Evolutionary conservation across 352 stramenopile genomes (phyloP).

Genomic region (Aphanomyces cochlioides): DNA sequence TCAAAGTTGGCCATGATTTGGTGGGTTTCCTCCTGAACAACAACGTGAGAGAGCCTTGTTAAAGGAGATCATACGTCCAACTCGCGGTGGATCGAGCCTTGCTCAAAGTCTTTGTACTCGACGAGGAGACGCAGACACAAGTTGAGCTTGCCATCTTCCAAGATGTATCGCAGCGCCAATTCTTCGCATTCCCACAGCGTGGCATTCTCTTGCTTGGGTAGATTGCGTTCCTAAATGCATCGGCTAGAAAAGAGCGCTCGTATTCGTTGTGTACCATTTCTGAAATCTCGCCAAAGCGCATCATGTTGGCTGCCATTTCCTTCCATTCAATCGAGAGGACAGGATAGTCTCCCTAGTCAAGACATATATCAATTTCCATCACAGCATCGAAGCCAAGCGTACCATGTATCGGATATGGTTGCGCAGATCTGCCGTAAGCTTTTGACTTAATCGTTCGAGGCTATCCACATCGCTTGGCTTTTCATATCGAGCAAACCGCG

Average conservation of each 20-base stretch:
- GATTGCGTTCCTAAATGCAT: constrained; percentile 49
- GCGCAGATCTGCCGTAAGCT: constrained; percentile 81
- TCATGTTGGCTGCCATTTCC: constrained; percentile 84
- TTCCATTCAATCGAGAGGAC: constrained; percentile 86
- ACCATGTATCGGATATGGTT: constrained; percentile 86
- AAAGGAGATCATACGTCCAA: constrained; percentile 34
- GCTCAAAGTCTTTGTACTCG: constrained; percentile 77
- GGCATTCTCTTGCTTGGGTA: constrained; percentile 78
- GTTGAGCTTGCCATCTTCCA: constrained; percentile 91
- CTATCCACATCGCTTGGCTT: constrained; percentile 48
- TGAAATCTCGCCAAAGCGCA: constrained; percentile 84
- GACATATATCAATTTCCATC: background rate
- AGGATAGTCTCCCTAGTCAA: constrained; percentile 63
- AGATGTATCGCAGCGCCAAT: constrained; percentile 64
- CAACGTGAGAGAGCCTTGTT: background rate
- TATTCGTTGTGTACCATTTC: constrained; percentile 56
- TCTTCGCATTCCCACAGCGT: constrained; percentile 91
- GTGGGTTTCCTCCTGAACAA: constrained; percentile 55
- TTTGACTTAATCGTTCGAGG: constrained; percentile 81
- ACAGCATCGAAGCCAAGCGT: constrained; percentile 1
- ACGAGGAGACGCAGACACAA: constrained; percentile 82
- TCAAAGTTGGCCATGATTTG: constrained; percentile 81
- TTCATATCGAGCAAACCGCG: constrained; percentile 31
- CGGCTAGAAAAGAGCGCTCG: background rate
- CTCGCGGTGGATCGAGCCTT: constrained; percentile 60